Base-by-base conservation (phyloP, 2,329 filamentous ascomycete species). In the Fusarium sp. region DNA sequence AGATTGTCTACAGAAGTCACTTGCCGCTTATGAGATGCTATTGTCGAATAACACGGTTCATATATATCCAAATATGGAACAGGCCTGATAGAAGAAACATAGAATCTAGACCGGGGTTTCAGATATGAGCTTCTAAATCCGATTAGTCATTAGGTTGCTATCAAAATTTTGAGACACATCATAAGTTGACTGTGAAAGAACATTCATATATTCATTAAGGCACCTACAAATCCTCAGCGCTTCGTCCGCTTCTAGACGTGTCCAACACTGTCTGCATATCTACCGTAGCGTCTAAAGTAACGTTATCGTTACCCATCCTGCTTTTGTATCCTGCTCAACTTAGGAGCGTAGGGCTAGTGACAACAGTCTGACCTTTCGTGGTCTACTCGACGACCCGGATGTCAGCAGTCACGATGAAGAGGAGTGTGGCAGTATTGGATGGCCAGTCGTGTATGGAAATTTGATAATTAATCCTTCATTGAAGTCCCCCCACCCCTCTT, bases 141-240 rank as follows among this genome's bases (percentile, higher is more conserved):
- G 5, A 19, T 7, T n/a, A 19, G 19, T 24, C 22, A n/a, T 13
- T 15, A 11, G 35, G 35, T 7, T 37, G 22, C 20, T 35, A 22
- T 24, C n/a, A 9, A 10, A 22, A n/a, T 15, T 14, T 26, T 26
- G 15, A 30, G 14, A 5, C 15, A 15, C 46, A 10, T 28, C 8
- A 5, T 2, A 11, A 14, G 5, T 10, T n/a, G 20, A 47, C 4
- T 9, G 7, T 40, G 33, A 13, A 49, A 65, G 57, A 71, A 47
- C 57, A 60, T 67, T 74, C 72, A 70, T 74, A 56, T 73, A 73
- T 74, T 74, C 72, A 73, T 74, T 74, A 74, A 70, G 56, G 62
- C 67, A 61, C 71, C 69, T 71, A 64, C 61, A 61, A 67, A 71
- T 57, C 61, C 52, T 63, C 13, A 53, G 60, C 64, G 54, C 66